phyloP scores from a whole-genome alignment of 2,329 filamentous ascomycete genomes.

The Penicillium capsulatum region DNA sequence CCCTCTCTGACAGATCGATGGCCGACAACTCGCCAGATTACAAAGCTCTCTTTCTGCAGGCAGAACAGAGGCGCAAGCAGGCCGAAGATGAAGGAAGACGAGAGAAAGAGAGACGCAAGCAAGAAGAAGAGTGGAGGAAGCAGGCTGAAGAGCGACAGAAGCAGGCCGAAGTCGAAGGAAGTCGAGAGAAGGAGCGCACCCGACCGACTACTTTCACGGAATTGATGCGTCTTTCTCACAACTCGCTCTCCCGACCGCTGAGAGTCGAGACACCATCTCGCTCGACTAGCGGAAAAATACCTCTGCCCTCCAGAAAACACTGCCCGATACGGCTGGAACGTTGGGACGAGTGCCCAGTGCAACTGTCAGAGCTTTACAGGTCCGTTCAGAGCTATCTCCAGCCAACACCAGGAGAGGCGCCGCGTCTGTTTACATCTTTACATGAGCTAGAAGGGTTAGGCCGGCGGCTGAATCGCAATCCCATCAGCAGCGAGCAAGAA shows the following conservation, averaged over 20 bases:
- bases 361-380: constrained; percentile 20
- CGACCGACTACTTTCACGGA: constrained; percentile 5
- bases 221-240: constrained; percentile 9
- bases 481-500: constrained; percentile 19
- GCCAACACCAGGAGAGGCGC: constrained; percentile 4
- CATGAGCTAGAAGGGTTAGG: constrained; percentile 13
- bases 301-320: constrained; percentile 20
- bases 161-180: constrained; percentile 1
- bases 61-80: background rate
- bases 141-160: constrained; percentile 2
- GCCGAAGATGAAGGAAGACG: background rate
- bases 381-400: constrained; percentile 20
- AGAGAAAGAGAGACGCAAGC: background rate
- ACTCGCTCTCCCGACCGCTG: constrained; percentile 19
- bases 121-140: background rate
- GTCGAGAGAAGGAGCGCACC: constrained; percentile 2
- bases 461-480: constrained; percentile 9
- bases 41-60: constrained; percentile 8
- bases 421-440: constrained; percentile 16
- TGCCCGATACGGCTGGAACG: constrained; percentile 17
- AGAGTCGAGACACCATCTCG: constrained; percentile 14
- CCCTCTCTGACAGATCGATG: constrained; percentile 2
- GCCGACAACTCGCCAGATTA: constrained; percentile 9
- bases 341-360: constrained; percentile 19
- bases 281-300: constrained; percentile 21